phyloP scores from a whole-genome alignment of 305 asterid genomes.

The Fraxinus floribunda region DNA sequence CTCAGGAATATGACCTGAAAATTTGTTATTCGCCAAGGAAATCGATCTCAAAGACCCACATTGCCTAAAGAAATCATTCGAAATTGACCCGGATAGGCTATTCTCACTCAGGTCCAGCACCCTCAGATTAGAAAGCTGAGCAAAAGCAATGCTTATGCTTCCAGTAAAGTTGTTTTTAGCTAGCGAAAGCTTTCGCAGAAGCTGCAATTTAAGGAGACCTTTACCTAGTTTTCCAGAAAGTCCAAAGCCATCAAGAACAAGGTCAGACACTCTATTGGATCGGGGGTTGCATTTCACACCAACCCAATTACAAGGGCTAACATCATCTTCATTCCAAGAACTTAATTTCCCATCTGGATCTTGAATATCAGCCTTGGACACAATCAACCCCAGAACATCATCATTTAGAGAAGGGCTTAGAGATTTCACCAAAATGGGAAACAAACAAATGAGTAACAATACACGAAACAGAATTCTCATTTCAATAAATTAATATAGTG shows the following conservation, averaged over 20 bases:
- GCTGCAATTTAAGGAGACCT: slow-evolving; percentile 73
- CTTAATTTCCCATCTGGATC: slow-evolving; percentile 61
- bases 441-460: slow-evolving; percentile 31
- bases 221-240: slow-evolving; percentile 80
- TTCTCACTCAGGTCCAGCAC: slow-evolving; percentile 73
- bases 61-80: slow-evolving; percentile 58
- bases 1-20: slow-evolving; percentile 70
- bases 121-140: slow-evolving; percentile 60
- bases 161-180: slow-evolving; percentile 73
- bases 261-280: slow-evolving; percentile 81
- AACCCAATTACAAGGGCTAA: slow-evolving; percentile 69
- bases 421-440: slow-evolving; percentile 40
- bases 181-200: slow-evolving; percentile 66
- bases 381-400: slow-evolving; percentile 87
- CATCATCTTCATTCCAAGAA: slow-evolving; percentile 88
- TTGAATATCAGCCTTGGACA: slow-evolving; percentile 72
- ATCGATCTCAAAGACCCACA: slow-evolving; percentile 73
- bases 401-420: slow-evolving; percentile 68
- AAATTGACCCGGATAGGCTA: slow-evolving; percentile 55
- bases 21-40: slow-evolving; percentile 64
- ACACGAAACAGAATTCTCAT: slow-evolving; percentile 51
- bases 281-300: slow-evolving; percentile 76
- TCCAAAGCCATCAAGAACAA: slow-evolving; percentile 74
- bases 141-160: slow-evolving; percentile 52
- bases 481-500: slow-evolving; percentile 16